Conservation (phyloP, 768 basidiomycete species). For the Pilatotrama ljubarskyi region DNA sequence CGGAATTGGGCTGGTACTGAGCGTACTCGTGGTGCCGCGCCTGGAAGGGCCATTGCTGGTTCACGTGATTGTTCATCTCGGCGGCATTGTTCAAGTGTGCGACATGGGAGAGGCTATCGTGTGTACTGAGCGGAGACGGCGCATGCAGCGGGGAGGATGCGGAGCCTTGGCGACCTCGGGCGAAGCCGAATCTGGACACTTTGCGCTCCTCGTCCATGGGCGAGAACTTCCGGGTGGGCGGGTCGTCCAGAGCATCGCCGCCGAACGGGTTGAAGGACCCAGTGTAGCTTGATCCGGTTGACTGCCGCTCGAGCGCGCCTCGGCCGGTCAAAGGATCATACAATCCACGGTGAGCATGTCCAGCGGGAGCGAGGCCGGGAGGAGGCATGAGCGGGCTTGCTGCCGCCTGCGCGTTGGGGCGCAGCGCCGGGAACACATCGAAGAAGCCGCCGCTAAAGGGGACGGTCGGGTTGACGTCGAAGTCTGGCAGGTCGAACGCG, state of each 20-base stretch:
- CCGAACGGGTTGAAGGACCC: slow-evolving; percentile 84
- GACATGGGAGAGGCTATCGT: slow-evolving; percentile 48
- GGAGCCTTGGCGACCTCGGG: slow-evolving; percentile 66
- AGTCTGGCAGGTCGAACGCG: slow-evolving; percentile 44
- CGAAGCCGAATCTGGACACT: slow-evolving; percentile 81
- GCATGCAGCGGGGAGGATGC: slow-evolving; percentile 62
- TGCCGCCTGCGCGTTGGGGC: slow-evolving; percentile 25
- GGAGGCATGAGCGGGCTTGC: slow-evolving; percentile 45
- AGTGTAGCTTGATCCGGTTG: slow-evolving; percentile 54
- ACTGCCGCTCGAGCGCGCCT: slow-evolving; percentile 46
- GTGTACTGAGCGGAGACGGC: slow-evolving; percentile 52
- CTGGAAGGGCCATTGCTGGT: slow-evolving; percentile 48
- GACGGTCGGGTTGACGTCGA: slow-evolving; percentile 47
- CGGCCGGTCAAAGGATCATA: slow-evolving; percentile 53
- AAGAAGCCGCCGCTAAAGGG: slow-evolving; percentile 67
- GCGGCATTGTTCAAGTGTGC: slow-evolving; percentile 40
- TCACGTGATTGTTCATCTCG: slow-evolving; percentile 34
- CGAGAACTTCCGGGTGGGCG: slow-evolving; percentile 32
- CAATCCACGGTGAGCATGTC: slow-evolving; percentile 48
- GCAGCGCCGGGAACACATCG: slow-evolving; percentile 69
- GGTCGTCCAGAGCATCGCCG: slow-evolving; percentile 51
- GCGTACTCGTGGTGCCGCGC: slow-evolving; percentile 44
- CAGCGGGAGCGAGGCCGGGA: slow-evolving; percentile 54
- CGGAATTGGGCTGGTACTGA: slow-evolving; percentile 36
- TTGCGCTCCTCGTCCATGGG: slow-evolving; percentile 66